Evolutionary conservation across 2,329 filamentous ascomycete species (phyloP).

Genomic region (Cylindrodendrum hubeiense): DNA sequence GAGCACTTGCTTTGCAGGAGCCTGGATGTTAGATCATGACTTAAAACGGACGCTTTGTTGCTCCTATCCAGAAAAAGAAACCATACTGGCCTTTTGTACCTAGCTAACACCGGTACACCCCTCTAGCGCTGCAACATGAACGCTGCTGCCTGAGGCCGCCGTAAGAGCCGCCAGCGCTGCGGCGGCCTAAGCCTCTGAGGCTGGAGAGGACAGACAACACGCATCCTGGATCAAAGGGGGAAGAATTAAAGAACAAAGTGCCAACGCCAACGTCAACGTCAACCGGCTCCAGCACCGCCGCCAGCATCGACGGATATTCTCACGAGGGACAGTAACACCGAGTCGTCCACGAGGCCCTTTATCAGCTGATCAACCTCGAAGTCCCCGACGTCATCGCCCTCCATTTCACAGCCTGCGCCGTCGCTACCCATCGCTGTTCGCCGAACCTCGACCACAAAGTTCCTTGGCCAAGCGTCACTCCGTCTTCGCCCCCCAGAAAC

Average conservation of each 20-base stretch:
- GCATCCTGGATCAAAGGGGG: slow-evolving; percentile 35
- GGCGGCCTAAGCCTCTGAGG: slow-evolving; percentile 34
- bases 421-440: not conserved
- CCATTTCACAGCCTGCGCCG: not conserved
- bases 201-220: slow-evolving; percentile 43
- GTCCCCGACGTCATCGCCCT: slow-evolving; percentile 5
- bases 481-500: slow-evolving; percentile 21
- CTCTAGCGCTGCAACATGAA: too few species aligned
- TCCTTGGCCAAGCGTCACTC: slow-evolving; percentile 3
- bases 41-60: not conserved
- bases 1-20: not conserved
- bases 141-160: slow-evolving; percentile 36
- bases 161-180: not conserved
- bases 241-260: slow-evolving; percentile 25
- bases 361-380: slow-evolving; percentile 2
- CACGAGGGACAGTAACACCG: slow-evolving; percentile 1
- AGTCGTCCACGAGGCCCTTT: slow-evolving; percentile 3
- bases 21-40: not conserved
- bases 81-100: not conserved
- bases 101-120: not conserved
- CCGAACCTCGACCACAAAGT: not conserved
- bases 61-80: not conserved
- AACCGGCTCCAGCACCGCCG: not conserved
- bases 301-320: not conserved
- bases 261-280: slow-evolving; percentile 7